A percentile compares a stretch with the other conserved stretches of the same genome.
These are phyloP conservation scores for Fonsecaea nubica DNA, from an alignment of 2,329 filamentous ascomycete species.

Conservation along the genomic window DNA sequence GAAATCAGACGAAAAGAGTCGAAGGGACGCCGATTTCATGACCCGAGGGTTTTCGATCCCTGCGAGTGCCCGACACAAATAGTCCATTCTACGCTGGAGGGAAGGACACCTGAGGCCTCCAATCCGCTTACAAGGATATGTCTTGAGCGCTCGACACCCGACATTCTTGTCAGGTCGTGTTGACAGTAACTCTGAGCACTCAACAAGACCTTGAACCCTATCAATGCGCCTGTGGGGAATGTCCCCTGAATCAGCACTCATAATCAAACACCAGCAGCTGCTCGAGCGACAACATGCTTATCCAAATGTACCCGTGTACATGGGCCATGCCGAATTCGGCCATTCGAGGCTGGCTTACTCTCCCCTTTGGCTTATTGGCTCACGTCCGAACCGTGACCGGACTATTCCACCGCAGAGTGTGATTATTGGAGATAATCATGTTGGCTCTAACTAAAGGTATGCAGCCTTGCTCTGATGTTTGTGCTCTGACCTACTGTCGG, in stretches of 20 bases:
- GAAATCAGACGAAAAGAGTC: slow-evolving; percentile 47
- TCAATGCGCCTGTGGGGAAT: not conserved
- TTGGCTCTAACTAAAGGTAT: not conserved
- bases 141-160: not conserved
- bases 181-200: not conserved
- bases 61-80: slow-evolving; percentile 44
- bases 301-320: not conserved
- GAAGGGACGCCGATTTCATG: slow-evolving; percentile 63
- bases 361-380: not conserved
- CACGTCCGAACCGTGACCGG: not conserved
- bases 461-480: not conserved
- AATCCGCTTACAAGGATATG: too few relatives aligned
- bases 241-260: not conserved
- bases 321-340: not conserved
- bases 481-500: not conserved
- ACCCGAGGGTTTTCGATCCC: slow-evolving; percentile 63
- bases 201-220: not conserved
- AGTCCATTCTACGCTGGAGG: not conserved
- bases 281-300: not conserved
- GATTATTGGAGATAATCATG: not conserved
- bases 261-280: not conserved
- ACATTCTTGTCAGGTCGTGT: not conserved
- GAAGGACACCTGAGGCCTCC: not conserved
- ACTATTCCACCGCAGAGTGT: not conserved
- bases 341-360: slow-evolving; percentile 10